A percentile compares a stretch with the other conserved stretches of the same genome.
phyloP scores from a whole-genome alignment of 148 eudicot genomes.

The Vaccinium darrowii region DNA sequence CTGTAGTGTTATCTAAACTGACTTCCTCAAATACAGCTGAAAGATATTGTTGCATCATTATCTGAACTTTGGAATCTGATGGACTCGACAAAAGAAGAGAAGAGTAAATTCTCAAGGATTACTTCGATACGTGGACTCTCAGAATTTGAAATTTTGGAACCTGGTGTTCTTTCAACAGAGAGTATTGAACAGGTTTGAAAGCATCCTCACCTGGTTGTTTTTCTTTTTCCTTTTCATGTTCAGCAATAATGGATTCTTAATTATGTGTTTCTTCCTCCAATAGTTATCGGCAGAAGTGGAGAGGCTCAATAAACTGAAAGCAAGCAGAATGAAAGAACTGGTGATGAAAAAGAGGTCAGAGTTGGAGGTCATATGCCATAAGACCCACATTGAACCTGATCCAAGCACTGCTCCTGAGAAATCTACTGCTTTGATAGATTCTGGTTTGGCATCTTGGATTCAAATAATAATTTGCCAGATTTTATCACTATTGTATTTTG shows the following conservation, averaged over 20 bases:
- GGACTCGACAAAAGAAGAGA: conserved; percentile 50
- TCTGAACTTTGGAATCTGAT: conserved; percentile 55
- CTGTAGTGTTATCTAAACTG: not conserved
- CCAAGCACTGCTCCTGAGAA: conserved; percentile 65
- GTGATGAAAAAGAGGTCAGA: conserved; percentile 62
- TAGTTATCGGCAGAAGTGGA: conserved; percentile 70
- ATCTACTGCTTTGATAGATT: conserved; percentile 65
- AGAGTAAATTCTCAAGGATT: conserved; percentile 28
- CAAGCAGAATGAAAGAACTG: conserved; percentile 66
- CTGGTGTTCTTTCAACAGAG: conserved; percentile 47
- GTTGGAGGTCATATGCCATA: conserved; percentile 53
- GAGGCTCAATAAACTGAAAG: conserved; percentile 60
- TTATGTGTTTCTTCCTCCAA: conserved; percentile 13
- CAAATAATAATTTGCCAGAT: not conserved
- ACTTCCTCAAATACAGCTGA: conserved; percentile 36
- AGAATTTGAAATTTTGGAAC: conserved; percentile 41
- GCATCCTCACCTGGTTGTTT: not conserved
- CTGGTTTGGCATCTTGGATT: conserved; percentile 37
- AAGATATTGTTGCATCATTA: conserved; percentile 43
- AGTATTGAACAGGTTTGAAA: conserved; percentile 43
- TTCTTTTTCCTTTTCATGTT: not conserved
- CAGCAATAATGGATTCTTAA: not conserved
- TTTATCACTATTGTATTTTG: not conserved
- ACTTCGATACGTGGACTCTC: conserved; percentile 31
- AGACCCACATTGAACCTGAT: conserved; percentile 60